Evolutionary conservation across 495 filamentous ascomycete genomes (phyloP), one percentile per base, ranked within the genome.

Genomic region (Aspergillus biplanus): DNA sequence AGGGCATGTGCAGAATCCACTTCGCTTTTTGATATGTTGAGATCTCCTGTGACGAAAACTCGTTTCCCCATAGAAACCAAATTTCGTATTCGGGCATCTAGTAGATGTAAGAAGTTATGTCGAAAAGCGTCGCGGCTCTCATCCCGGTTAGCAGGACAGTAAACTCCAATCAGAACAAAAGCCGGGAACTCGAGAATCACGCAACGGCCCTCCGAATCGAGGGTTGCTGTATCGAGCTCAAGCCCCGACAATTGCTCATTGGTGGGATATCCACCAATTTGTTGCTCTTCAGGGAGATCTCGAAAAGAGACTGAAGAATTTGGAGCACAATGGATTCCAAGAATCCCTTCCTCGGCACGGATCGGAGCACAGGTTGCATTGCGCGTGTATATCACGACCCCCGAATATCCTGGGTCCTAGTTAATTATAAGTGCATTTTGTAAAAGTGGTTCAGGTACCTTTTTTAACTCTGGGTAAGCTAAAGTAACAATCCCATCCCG

Each of bases 401-500:
- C 95, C 16, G 95, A 96, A 72, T 99, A 99, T n/a, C 95, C 93
- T 96, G 42, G 18, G 18, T 31, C 33, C 63, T 57, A 72, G 59
- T 16, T 39, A 52, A 35, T 16, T 57, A 9, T 18, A 8, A 27
- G 32, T 11, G 12, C 13, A 11, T 11, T 57, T 0, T 42, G 35
- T 7, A 31, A n/a, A 27, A 50, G 15, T 39, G 7, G 6, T 47
- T 63, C 47, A 66, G 66, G 13, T 73, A 91, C 93, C 95, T 78
- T 98, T 97, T 76, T 97, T 97, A 67, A 95, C 82, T 71, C 86
- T 90, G 7, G 95, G 95, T 7, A 99, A 82, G 70, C 92, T 97
- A 76, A 97, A 97, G 73, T 88, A 97, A 66, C 93, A 96, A 73
- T 99, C 95, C 95, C 95, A 99, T 31, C 95, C 95, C 0, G 92